Conservation (phyloP, 2,329 filamentous ascomycete species). For the Xenoacremonium recifei region DNA sequence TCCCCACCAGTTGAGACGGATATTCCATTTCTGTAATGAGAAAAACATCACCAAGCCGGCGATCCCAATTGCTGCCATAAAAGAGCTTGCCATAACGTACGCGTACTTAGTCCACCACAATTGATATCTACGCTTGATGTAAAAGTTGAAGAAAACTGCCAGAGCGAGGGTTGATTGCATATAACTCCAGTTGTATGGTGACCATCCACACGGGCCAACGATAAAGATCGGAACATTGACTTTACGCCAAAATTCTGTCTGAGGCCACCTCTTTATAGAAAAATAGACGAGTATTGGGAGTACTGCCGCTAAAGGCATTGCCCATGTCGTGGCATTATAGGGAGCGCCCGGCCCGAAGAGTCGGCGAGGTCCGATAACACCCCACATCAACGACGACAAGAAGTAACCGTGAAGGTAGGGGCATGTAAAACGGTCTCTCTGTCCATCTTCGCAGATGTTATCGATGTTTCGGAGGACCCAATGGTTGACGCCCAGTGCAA, state of each 20-base stretch:
- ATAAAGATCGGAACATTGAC: constrained; percentile 25
- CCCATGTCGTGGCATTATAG: constrained; percentile 18
- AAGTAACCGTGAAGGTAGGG: constrained; percentile 52
- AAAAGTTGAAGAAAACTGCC: no score
- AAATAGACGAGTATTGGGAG: constrained; percentile 19
- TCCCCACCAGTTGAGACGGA: no score
- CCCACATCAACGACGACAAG: constrained; percentile 65
- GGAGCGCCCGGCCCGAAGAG: constrained; percentile 46
- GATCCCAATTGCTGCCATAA: no score
- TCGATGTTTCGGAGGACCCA: constrained; percentile 56
- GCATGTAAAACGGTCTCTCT: constrained; percentile 52
- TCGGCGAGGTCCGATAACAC: constrained; percentile 62
- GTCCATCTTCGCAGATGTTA: constrained; percentile 51
- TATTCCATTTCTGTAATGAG: no score
- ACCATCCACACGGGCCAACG: no score
- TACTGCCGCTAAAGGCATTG: constrained; percentile 15
- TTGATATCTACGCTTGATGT: no score
- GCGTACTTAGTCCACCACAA: no score
- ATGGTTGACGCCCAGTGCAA: constrained; percentile 59
- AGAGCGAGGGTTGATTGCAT: no score
- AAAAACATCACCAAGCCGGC: no score
- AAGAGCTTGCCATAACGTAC: no score
- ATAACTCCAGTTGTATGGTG: no score
- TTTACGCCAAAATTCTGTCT: constrained; percentile 16
- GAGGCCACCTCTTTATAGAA: constrained; percentile 17